phyloP scores from a whole-genome alignment of 345 rosid genomes.

The Camelina laxa region DNA sequence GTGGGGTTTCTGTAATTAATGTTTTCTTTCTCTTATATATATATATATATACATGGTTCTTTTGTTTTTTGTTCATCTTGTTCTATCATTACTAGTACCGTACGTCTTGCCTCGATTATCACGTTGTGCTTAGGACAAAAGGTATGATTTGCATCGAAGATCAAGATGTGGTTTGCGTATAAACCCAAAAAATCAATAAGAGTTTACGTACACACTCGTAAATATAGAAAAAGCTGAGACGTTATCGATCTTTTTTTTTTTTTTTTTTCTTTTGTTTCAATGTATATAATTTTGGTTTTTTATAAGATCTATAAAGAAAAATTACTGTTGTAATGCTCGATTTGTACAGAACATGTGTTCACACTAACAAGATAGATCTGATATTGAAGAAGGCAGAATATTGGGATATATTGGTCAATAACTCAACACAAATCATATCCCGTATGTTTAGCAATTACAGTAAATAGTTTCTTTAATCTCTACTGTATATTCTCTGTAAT shows the following conservation, averaged over 20 bases:
- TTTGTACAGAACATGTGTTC: conserved; percentile 20
- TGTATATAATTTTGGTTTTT: conserved; percentile 3
- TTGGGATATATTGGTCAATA: too few species aligned
- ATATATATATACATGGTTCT: background rate
- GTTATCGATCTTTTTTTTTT: too few species aligned
- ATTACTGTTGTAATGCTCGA: background rate
- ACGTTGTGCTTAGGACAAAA: background rate
- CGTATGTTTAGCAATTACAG: too few species aligned
- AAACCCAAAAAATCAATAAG: conserved; percentile 8
- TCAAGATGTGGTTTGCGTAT: conserved; percentile 26
- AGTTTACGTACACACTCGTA: conserved; percentile 20
- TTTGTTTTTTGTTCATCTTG: conserved; percentile 4
- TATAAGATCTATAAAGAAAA: background rate
- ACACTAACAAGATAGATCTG: conserved; percentile 13
- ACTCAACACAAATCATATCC: too few species aligned
- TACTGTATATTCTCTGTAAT: too few species aligned
- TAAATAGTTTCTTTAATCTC: too few species aligned
- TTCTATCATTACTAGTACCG: background rate
- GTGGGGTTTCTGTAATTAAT: conserved; percentile 40
- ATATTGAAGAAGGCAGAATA: background rate
- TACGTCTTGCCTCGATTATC: conserved; percentile 3
- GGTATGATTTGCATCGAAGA: conserved; percentile 3
- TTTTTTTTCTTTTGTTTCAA: background rate
- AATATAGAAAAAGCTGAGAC: conserved; percentile 29
- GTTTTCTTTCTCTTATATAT: background rate